Base-by-base conservation (phyloP, 2,329 filamentous ascomycete species). In the Monosporascus sp. region DNA sequence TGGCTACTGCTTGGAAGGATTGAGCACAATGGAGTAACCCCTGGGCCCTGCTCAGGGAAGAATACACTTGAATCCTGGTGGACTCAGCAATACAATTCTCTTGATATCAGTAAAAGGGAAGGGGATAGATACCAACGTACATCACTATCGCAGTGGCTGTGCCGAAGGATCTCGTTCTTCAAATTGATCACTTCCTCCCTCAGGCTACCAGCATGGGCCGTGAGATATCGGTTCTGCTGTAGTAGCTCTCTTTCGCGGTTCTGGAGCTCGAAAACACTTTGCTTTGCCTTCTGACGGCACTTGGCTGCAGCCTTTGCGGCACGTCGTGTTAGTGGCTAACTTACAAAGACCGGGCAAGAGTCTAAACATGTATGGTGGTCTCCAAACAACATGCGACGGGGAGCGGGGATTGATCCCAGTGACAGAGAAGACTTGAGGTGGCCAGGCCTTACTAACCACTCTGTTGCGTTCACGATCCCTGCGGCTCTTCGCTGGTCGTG, bases 221-320 rank as follows among this genome's bases (percentile, higher is more conserved):
- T 56, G 20, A 66, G 51, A 27, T 57, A 19, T 22, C 53, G 57
- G 44, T 66, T 63, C 36, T 62, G 56, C 40, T 56, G 51, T 43
- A 53, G 52, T 7, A 66, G 44, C 41, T 63, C 57, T 3, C 52
- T 56, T 50, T 66, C 63, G 8, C 55, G 59, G 34, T 41, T 50
- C 40, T 65, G 60, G 7, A 66, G 54, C 1, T 57, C 55, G 1
- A 50, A 43, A 26, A 56, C 52, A 38, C 57, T 63, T 5, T 54
- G 52, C 48, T 62, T 64, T 6, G 64, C 60, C 45, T 64, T 66
- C 36, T 63, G 59, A 7, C 64, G 62, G 41, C 62, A 66, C 49
- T 64, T 66, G 22, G 43, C 43, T 11, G 43, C 43, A 27, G 43
- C 43, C 43, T 46, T 46, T 20, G 22, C 4, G 11, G 11, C 40